Percentiles rank a stretch among this genome's conserved stretches.
Conservation (phyloP, 352 stramenopile species). For the Pythium aquatile region DNA sequence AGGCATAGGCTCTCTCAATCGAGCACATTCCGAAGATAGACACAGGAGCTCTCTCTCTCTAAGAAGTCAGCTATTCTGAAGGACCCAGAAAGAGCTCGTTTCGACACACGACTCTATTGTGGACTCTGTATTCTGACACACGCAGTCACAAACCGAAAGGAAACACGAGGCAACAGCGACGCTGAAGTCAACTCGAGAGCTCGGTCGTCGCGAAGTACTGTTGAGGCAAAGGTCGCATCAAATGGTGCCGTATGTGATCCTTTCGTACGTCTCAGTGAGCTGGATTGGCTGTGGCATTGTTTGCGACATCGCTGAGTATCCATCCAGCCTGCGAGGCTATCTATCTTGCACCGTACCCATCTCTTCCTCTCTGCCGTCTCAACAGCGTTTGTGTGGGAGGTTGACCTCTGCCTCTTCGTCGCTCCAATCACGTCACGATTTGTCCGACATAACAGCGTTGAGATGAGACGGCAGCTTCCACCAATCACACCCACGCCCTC, state of each 20-base stretch:
- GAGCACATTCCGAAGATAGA: background rate
- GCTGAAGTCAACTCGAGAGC: too few species aligned
- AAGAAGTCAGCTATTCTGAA: background rate
- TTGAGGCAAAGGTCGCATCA: too few species aligned
- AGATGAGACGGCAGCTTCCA: constrained; percentile 1
- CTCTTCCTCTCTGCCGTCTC: background rate
- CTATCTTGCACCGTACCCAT: background rate
- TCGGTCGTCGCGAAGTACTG: too few species aligned
- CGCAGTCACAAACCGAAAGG: too few species aligned
- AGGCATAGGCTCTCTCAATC: background rate
- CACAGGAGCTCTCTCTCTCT: background rate
- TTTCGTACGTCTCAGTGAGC: background rate
- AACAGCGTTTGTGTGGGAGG: background rate
- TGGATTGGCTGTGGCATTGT: background rate
- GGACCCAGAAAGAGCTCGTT: background rate
- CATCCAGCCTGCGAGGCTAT: background rate
- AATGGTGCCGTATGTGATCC: too few species aligned
- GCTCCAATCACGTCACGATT: background rate
- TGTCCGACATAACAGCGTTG: background rate
- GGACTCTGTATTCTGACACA: too few species aligned
- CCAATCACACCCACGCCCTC: background rate
- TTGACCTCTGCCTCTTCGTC: background rate
- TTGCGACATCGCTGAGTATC: background rate
- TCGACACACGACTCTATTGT: background rate
- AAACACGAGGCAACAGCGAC: too few species aligned